Evolutionary conservation across 75 land plant species (phyloP).

Genomic region (Pseudotsuga menziesii): DNA sequence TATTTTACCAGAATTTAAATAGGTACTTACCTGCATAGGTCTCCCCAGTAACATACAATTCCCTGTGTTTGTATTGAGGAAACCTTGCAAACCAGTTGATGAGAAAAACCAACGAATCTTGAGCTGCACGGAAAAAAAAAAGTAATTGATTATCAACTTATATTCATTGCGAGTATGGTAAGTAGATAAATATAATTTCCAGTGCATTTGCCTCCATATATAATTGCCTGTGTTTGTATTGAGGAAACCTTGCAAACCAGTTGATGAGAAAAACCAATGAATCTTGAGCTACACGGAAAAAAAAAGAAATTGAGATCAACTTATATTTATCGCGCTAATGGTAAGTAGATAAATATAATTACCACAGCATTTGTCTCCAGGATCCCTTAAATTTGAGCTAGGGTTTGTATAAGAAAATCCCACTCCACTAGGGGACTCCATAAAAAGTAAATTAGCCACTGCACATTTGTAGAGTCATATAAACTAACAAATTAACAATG

Average conservation of each 20-base stretch:
- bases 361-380: constrained; percentile 60
- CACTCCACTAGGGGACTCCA: constrained; percentile 74
- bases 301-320: not conserved
- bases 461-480: not conserved
- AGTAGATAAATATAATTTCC: not conserved
- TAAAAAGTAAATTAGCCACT: constrained; percentile 65
- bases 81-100: constrained; percentile 73
- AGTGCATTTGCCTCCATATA: too few species aligned
- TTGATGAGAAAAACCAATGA: constrained; percentile 44
- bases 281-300: constrained; percentile 56
- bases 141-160: not conserved
- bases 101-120: constrained; percentile 56
- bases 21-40: constrained; percentile 77
- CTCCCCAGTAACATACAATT: constrained; percentile 86
- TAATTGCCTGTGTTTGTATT: constrained; percentile 72
- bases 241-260: constrained; percentile 85
- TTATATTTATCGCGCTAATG: not conserved
- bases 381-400: constrained; percentile 40
- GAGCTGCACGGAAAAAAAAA: constrained; percentile 41
- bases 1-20: not conserved
- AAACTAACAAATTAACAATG: too few species aligned
- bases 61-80: constrained; percentile 77
- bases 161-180: not conserved
- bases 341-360: not conserved
- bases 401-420: constrained; percentile 74